A percentile compares a stretch with the other conserved stretches of the same genome.
Evolutionary conservation across 495 filamentous ascomycete species (phyloP).

Genomic region (Glutinoglossum americanum): DNA sequence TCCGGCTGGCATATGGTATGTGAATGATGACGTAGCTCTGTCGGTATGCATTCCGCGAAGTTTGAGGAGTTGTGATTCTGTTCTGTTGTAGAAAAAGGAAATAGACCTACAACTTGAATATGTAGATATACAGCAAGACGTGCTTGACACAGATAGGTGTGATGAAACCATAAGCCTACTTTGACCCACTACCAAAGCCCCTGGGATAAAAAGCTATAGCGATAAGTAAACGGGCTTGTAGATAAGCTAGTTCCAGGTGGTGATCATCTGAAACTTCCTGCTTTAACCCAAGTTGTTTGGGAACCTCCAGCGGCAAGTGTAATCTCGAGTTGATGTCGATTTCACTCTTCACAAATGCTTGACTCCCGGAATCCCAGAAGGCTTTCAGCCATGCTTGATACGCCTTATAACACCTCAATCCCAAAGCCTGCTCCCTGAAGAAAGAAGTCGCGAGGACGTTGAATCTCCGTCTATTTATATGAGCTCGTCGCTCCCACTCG

Average conservation of each 20-base stretch:
- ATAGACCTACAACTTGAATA: too few relatives aligned
- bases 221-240: neutral
- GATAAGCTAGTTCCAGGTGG: neutral
- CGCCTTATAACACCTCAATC: slow-evolving; percentile 2
- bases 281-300: neutral
- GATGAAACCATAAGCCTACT: too few relatives aligned
- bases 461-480: slow-evolving; percentile 23
- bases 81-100: too few relatives aligned
- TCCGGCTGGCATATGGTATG: too few relatives aligned
- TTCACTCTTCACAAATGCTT: neutral
- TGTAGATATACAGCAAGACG: too few relatives aligned
- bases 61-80: too few relatives aligned
- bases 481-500: slow-evolving; percentile 50
- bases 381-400: neutral
- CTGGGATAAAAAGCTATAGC: too few relatives aligned
- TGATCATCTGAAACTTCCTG: neutral
- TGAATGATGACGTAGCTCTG: too few relatives aligned
- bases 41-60: too few relatives aligned
- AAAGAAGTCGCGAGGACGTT: neutral
- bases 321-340: neutral
- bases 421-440: neutral
- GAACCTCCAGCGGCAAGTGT: neutral
- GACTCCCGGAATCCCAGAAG: neutral
- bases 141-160: too few relatives aligned
- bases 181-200: too few relatives aligned